Percentiles rank a stretch among this genome's conserved stretches.
Evolutionary conservation across 2,329 filamentous ascomycete genomes (phyloP).

Genomic region (Cladobotryum mycophilum): DNA sequence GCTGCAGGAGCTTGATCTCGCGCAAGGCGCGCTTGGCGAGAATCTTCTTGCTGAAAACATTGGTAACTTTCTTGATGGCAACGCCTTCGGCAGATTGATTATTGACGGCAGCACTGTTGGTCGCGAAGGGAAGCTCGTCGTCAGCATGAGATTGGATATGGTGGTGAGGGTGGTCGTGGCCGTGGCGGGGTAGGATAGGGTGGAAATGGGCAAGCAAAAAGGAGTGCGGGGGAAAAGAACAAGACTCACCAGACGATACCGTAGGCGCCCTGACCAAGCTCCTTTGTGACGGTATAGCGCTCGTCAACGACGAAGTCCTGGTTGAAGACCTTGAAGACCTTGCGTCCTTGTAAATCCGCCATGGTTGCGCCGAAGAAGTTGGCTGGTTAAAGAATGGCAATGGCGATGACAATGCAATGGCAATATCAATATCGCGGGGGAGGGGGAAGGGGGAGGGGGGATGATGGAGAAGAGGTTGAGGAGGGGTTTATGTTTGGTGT

Average conservation of each 20-base stretch:
- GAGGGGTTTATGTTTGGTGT: background rate
- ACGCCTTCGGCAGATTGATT: constrained; percentile 86
- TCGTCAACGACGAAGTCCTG: constrained; percentile 99
- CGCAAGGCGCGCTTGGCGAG: constrained; percentile 94
- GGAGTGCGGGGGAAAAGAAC: background rate
- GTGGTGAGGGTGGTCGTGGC: background rate
- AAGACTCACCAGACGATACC: constrained; percentile 88
- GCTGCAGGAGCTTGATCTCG: constrained; percentile 97
- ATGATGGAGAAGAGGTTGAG: background rate
- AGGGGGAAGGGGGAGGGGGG: background rate
- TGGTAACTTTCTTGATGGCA: constrained; percentile 99
- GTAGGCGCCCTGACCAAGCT: constrained; percentile 95
- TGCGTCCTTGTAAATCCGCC: constrained; percentile 52
- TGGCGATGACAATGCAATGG: background rate
- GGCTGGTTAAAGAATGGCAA: background rate
- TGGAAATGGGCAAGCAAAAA: constrained; percentile 13
- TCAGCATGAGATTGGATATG: constrained; percentile 14
- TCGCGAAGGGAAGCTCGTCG: constrained; percentile 19
- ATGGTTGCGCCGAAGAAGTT: constrained; percentile 19
- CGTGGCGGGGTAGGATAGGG: constrained; percentile 22
- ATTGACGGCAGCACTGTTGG: constrained; percentile 78
- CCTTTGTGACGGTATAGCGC: constrained; percentile 97
- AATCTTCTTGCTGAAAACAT: constrained; percentile 99
- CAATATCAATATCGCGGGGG: background rate
- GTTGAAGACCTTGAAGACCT: constrained; percentile 99